Evolutionary conservation across 2,329 filamentous ascomycete species (phyloP).

Genomic region (Ophiostoma populinum): DNA sequence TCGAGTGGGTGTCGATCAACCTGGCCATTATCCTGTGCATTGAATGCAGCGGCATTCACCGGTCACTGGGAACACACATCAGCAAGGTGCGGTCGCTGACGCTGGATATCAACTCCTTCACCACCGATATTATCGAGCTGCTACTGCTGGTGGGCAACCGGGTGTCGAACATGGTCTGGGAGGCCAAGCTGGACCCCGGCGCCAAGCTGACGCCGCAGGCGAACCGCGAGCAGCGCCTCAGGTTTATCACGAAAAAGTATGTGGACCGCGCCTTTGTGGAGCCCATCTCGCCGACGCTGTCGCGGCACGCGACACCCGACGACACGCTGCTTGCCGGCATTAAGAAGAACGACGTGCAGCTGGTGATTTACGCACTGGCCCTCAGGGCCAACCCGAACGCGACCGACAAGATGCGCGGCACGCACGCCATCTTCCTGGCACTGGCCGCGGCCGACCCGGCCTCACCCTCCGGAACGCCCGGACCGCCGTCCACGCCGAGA

Average conservation of each 20-base stretch:
- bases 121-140: slow-evolving; percentile 88
- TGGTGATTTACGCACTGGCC: slow-evolving; percentile 79
- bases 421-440: slow-evolving; percentile 78
- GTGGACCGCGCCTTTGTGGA: slow-evolving; percentile 70
- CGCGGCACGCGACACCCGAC: slow-evolving; percentile 61
- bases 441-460: slow-evolving; percentile 86
- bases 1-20: slow-evolving; percentile 98
- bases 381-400: slow-evolving; percentile 76
- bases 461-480: slow-evolving; percentile 41
- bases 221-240: slow-evolving; percentile 76
- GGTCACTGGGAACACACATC: slow-evolving; percentile 91
- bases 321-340: slow-evolving; percentile 83
- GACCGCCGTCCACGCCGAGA: slow-evolving; percentile 17
- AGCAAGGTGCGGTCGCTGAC: slow-evolving; percentile 93
- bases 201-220: slow-evolving; percentile 61
- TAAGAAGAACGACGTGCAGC: slow-evolving; percentile 90
- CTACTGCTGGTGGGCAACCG: slow-evolving; percentile 83
- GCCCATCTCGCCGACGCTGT: slow-evolving; percentile 56
- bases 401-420: slow-evolving; percentile 69
- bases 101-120: slow-evolving; percentile 89
- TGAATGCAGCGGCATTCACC: slow-evolving; percentile 93
- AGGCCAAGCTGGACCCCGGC: slow-evolving; percentile 59
- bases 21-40: slow-evolving; percentile 92
- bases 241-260: slow-evolving; percentile 92
- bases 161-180: slow-evolving; percentile 93